Percentiles rank a stretch among this genome's conserved stretches.
Conservation (phyloP, 495 filamentous ascomycete genomes). For the Pseudomonodictys pantanalensis region DNA sequence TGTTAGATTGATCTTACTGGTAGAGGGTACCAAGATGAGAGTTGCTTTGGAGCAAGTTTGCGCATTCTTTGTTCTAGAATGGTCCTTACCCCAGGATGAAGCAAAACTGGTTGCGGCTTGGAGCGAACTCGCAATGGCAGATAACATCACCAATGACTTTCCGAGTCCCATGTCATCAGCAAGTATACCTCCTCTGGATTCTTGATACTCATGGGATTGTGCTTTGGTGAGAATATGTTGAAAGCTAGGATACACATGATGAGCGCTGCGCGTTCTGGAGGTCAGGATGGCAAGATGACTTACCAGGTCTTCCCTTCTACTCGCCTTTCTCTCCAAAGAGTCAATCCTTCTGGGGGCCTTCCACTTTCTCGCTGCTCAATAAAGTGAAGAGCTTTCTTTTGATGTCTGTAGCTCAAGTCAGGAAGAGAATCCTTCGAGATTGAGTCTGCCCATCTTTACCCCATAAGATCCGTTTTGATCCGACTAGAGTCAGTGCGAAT, state of each 20-base stretch:
- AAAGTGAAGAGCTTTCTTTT: background rate
- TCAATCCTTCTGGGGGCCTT: background rate
- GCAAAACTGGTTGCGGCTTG: slow-evolving; percentile 54
- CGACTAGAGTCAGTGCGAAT: background rate
- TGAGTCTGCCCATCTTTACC: background rate
- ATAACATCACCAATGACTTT: slow-evolving; percentile 83
- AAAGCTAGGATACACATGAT: background rate
- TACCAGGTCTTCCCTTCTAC: background rate
- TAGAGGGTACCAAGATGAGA: too few relatives aligned
- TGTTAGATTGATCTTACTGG: too few relatives aligned
- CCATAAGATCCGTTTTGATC: background rate
- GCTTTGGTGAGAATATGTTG: background rate
- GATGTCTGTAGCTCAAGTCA: background rate
- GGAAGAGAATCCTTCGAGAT: too few relatives aligned
- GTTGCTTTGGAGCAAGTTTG: too few relatives aligned
- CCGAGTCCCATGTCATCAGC: slow-evolving; percentile 97
- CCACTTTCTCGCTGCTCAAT: background rate
- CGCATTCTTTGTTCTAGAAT: too few relatives aligned
- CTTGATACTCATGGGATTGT: slow-evolving; percentile 52
- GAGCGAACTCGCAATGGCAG: slow-evolving; percentile 61
- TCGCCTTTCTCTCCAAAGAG: background rate
- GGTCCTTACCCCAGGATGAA: slow-evolving; percentile 11
- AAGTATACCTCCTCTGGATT: slow-evolving; percentile 75
- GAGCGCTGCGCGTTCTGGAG: background rate
- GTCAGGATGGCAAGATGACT: background rate